Percentiles rank a stretch among this genome's conserved stretches.
phyloP scores from a whole-genome alignment of 1,284 basidiomycete species.

The Peniophora sp. region DNA sequence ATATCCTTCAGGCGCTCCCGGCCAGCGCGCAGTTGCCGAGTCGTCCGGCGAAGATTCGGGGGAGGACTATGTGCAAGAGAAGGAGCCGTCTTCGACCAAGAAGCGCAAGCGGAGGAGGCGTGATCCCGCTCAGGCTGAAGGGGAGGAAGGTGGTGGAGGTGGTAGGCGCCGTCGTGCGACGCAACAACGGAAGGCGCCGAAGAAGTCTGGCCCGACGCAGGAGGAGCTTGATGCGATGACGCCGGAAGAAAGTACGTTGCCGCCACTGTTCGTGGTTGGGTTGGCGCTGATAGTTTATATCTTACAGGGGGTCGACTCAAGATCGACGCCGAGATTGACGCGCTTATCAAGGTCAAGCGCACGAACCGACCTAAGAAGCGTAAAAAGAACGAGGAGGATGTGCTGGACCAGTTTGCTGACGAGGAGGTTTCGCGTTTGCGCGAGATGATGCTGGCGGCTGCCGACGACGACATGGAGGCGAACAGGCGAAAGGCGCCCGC shows the following conservation, averaged over 20 bases:
- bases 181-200: slow-evolving; percentile 46
- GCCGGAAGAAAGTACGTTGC: slow-evolving; percentile 54
- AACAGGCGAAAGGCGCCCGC: slow-evolving; percentile 84
- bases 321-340: slow-evolving; percentile 71
- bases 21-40: slow-evolving; percentile 28
- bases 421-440: slow-evolving; percentile 84
- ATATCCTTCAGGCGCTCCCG: not conserved
- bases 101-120: slow-evolving; percentile 30
- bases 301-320: slow-evolving; percentile 50
- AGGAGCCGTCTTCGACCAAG: slow-evolving; percentile 35
- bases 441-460: slow-evolving; percentile 83
- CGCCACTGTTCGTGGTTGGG: not conserved
- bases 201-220: slow-evolving; percentile 45
- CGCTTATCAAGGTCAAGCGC: slow-evolving; percentile 78
- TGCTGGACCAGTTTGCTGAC: slow-evolving; percentile 83
- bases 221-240: slow-evolving; percentile 58
- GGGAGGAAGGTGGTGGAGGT: slow-evolving; percentile 24
- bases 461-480: slow-evolving; percentile 77
- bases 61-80: slow-evolving; percentile 61
- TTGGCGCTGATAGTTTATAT: slow-evolving; percentile 7
- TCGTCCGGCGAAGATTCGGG: slow-evolving; percentile 54
- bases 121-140: slow-evolving; percentile 29
- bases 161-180: slow-evolving; percentile 19
- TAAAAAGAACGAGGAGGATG: slow-evolving; percentile 68
- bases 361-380: slow-evolving; percentile 52